Evolutionary conservation across 1,284 basidiomycete species (phyloP).

Genomic region (Somion occarium): DNA sequence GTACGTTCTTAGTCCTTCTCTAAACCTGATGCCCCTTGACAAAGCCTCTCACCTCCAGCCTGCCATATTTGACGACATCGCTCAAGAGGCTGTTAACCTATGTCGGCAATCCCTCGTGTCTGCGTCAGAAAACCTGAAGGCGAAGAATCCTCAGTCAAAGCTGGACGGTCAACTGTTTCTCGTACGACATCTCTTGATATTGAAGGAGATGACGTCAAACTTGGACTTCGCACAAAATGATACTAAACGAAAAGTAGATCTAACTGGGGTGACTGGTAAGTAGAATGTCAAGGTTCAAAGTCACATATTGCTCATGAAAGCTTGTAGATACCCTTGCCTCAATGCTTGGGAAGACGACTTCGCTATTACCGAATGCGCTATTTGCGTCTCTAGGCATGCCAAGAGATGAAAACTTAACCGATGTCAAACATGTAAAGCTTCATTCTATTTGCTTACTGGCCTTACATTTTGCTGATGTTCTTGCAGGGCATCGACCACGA

Average conservation of each 20-base stretch:
- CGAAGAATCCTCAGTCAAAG: conserved; percentile 40
- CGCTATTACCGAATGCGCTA: conserved; percentile 64
- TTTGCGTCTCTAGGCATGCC: conserved; percentile 64
- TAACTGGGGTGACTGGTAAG: conserved; percentile 52
- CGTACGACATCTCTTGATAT: conserved; percentile 82
- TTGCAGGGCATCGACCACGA: conserved; percentile 78
- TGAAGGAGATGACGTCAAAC: conserved; percentile 84
- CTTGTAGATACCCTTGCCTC: conserved; percentile 71
- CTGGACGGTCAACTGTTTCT: conserved; percentile 82
- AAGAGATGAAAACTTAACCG: conserved; percentile 52
- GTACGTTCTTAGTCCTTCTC: conserved; percentile 33
- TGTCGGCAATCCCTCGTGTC: conserved; percentile 76
- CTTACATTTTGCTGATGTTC: conserved; percentile 1
- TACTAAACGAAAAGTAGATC: conserved; percentile 29
- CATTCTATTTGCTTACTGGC: conserved; percentile 1
- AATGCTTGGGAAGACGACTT: conserved; percentile 69
- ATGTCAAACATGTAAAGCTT: conserved; percentile 57
- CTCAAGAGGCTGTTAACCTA: conserved; percentile 81
- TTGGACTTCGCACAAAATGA: conserved; percentile 60
- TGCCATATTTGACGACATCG: conserved; percentile 90
- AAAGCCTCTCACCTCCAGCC: conserved; percentile 42
- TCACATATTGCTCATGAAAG: too few relatives aligned
- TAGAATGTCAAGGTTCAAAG: too few relatives aligned
- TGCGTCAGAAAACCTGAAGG: conserved; percentile 61
- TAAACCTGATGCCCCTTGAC: neutral